A percentile compares a stretch with the other conserved stretches of the same genome.
These are phyloP conservation scores for Eremochloa ophiuroides DNA, from an alignment of 176 grass and related monocot genomes.

Conservation along the genomic window DNA sequence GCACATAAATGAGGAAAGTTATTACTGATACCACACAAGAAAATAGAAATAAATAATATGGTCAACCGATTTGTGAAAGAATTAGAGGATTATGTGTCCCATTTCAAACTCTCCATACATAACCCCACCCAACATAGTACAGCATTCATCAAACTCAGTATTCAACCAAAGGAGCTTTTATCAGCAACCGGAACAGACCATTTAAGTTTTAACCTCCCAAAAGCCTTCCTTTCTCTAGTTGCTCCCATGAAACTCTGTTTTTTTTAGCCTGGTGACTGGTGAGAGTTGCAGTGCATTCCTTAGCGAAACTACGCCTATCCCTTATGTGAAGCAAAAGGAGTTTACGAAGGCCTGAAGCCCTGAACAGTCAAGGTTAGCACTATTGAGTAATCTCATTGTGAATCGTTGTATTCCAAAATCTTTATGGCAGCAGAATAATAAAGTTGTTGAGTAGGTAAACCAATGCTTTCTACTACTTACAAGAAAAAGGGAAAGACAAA, in stretches of 20 bases:
- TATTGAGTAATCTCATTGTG: not conserved
- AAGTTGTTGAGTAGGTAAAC: not conserved
- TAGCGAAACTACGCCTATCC: not conserved
- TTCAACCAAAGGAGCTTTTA: not conserved
- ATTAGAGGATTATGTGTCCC: not conserved
- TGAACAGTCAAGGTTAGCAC: not conserved
- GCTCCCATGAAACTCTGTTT: not conserved
- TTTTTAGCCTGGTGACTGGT: not conserved
- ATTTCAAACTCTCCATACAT: not conserved
- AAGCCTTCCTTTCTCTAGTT: not conserved
- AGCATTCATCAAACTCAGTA: not conserved
- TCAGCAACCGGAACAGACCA: not conserved
- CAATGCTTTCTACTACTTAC: not conserved
- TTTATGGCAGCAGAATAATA: not conserved
- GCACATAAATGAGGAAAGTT: constrained; percentile 17
- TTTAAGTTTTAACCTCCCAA: not conserved
- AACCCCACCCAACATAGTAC: not conserved
- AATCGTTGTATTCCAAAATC: not conserved
- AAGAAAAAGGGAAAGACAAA: not conserved
- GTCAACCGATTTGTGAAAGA: not conserved
- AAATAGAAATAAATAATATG: not conserved
- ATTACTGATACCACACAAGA: not conserved
- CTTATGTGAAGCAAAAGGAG: not conserved
- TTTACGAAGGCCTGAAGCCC: not conserved
- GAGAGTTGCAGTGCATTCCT: not conserved